Conservation (phyloP, 2,329 filamentous ascomycete genomes). For the Cylindrodendrum hubeiense region DNA sequence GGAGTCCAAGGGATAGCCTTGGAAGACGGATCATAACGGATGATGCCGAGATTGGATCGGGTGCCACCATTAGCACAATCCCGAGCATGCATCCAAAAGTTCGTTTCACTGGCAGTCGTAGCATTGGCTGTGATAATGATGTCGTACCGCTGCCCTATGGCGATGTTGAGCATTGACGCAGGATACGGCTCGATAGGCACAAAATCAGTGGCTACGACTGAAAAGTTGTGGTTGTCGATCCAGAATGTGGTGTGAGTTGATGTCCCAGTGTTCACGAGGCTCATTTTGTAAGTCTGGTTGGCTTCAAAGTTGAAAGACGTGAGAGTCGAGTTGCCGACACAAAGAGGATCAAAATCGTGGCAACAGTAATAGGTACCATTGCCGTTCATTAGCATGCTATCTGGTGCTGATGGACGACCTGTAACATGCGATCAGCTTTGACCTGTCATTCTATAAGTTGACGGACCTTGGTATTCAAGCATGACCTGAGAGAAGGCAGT, state of each 20-base stretch:
- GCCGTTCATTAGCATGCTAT: conserved; percentile 15
- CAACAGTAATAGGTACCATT: conserved; percentile 16
- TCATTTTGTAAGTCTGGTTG: conserved; percentile 47
- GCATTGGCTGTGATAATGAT: conserved; percentile 58
- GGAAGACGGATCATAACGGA: conserved; percentile 9
- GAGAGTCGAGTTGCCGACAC: background rate
- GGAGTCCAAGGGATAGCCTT: conserved; percentile 8
- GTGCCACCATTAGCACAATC: conserved; percentile 4
- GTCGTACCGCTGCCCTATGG: conserved; percentile 55
- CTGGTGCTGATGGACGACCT: conserved; percentile 1
- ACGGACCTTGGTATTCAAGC: background rate
- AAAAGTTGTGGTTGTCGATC: conserved; percentile 64
- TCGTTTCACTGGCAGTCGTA: background rate
- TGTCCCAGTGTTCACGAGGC: conserved; percentile 64
- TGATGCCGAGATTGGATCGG: conserved; percentile 13
- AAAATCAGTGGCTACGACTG: conserved; percentile 66
- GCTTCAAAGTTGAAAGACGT: conserved; percentile 11
- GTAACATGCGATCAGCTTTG: background rate
- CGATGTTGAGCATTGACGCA: conserved; percentile 58
- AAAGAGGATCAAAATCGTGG: background rate
- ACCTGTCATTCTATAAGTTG: background rate
- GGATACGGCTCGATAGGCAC: conserved; percentile 65
- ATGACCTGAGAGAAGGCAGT: conserved; percentile 6
- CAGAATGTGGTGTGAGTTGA: conserved; percentile 63
- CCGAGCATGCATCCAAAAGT: conserved; percentile 19